Conservation (phyloP, 148 eudicot genomes). For the Vaccinium corymbosum region DNA sequence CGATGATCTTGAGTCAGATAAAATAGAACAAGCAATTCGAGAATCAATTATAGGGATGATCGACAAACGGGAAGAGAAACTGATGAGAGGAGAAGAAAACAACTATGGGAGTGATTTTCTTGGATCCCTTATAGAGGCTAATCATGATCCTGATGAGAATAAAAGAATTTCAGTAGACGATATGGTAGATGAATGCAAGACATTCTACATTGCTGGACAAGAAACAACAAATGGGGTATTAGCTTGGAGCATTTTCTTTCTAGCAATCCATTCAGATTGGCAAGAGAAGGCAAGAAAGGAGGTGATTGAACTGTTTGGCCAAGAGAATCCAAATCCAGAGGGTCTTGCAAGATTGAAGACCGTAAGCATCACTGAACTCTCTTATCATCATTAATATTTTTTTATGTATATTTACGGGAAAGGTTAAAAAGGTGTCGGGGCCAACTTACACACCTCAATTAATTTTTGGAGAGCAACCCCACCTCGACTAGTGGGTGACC, state of each 20-base stretch:
- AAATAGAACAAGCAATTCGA: slow-evolving; percentile 1
- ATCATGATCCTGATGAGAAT: background rate
- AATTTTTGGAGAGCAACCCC: no score
- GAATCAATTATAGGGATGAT: background rate
- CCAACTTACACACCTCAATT: no score
- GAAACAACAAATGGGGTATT: slow-evolving; percentile 8
- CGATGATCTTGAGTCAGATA: slow-evolving; percentile 9
- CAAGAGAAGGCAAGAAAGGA: slow-evolving; percentile 15
- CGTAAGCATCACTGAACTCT: background rate
- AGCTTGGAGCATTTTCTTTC: background rate
- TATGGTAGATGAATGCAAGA: slow-evolving; percentile 12
- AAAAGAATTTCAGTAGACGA: slow-evolving; percentile 10
- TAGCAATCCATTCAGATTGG: slow-evolving; percentile 14
- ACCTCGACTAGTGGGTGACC: no score
- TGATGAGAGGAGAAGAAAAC: background rate
- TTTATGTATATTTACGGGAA: no score
- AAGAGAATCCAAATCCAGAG: background rate
- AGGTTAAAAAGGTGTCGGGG: background rate
- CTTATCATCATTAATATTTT: background rate
- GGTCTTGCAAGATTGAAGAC: slow-evolving; percentile 14
- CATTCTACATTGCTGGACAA: slow-evolving; percentile 1
- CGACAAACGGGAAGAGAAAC: background rate
- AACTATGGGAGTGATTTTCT: slow-evolving; percentile 14
- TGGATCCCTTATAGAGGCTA: slow-evolving; percentile 19
- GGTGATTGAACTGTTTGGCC: slow-evolving; percentile 13